A percentile compares a stretch with the other conserved stretches of the same genome.
These are phyloP conservation scores for Salix suchowensis DNA, from an alignment of 345 rosid species.

Conservation along the genomic window DNA sequence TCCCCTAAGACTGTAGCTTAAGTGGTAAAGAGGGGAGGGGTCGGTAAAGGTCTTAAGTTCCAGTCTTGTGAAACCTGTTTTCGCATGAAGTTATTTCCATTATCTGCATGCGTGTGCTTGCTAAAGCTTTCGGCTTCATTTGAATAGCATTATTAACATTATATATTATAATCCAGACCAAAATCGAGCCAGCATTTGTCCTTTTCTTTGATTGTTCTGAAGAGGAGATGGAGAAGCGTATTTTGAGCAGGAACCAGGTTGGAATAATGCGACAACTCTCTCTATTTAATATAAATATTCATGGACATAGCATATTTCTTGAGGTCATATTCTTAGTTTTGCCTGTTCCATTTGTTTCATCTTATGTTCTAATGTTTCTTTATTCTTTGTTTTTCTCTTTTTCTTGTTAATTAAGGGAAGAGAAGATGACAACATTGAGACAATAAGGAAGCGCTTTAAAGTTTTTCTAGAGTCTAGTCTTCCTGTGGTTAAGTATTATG, in stretches of 20 bases:
- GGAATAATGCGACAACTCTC: not conserved
- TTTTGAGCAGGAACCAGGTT: constrained; percentile 22
- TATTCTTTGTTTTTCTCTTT: not conserved
- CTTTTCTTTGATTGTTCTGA: constrained; percentile 50
- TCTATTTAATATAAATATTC: not conserved
- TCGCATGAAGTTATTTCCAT: not conserved
- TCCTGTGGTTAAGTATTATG: constrained; percentile 28
- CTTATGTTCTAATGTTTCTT: not conserved
- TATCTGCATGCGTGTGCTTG: not conserved
- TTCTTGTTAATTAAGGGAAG: constrained; percentile 17
- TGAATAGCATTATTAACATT: not conserved
- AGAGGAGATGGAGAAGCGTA: constrained; percentile 34
- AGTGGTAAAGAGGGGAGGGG: not conserved
- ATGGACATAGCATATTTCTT: not conserved
- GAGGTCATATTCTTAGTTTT: not conserved
- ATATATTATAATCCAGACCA: constrained; percentile 30
- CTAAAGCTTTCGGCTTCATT: not conserved
- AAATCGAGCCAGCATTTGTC: constrained; percentile 44
- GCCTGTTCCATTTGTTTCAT: not conserved
- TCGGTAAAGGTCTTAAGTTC: not conserved
- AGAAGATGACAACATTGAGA: constrained; percentile 27
- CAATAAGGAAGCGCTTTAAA: constrained; percentile 31
- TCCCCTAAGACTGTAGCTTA: not conserved
- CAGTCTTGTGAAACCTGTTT: not conserved
- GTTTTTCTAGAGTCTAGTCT: constrained; percentile 24